Conservation (phyloP, 352 stramenopile genomes). For the Pythium apleroticum region DNA sequence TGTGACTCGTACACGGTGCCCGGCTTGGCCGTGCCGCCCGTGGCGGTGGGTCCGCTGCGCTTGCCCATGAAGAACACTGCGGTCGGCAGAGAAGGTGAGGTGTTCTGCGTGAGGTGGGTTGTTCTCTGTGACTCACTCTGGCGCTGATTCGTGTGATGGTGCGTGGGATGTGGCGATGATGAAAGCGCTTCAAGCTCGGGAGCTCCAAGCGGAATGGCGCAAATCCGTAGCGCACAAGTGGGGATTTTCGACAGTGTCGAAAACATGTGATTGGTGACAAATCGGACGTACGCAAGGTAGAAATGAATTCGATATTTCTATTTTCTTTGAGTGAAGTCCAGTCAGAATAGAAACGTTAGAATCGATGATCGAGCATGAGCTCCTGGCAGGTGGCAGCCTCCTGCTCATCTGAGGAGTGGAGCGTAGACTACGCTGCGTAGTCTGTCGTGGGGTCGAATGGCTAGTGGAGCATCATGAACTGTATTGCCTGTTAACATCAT, state of each 20-base stretch:
- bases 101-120: background rate
- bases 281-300: background rate
- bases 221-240: background rate
- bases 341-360: background rate
- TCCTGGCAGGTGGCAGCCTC: background rate
- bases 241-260: slow-evolving; percentile 8
- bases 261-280: slow-evolving; percentile 9
- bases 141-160: slow-evolving; percentile 13
- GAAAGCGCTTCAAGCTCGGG: slow-evolving; percentile 30
- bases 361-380: background rate
- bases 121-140: slow-evolving; percentile 1
- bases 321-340: background rate
- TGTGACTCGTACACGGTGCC: slow-evolving; percentile 34
- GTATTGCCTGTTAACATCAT: no score
- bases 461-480: no score
- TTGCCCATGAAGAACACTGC: slow-evolving; percentile 23
- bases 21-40: slow-evolving; percentile 19
- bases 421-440: no score
- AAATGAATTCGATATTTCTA: slow-evolving; percentile 10
- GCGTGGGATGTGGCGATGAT: slow-evolving; percentile 16
- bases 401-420: no score
- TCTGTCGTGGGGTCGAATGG: no score
- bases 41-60: slow-evolving; percentile 19
- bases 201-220: slow-evolving; percentile 10
- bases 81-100: slow-evolving; percentile 1